These are phyloP conservation scores for Aristolochia fimbriata DNA, from an alignment of 164 flowering plant genomes.

Conservation along the genomic window DNA sequence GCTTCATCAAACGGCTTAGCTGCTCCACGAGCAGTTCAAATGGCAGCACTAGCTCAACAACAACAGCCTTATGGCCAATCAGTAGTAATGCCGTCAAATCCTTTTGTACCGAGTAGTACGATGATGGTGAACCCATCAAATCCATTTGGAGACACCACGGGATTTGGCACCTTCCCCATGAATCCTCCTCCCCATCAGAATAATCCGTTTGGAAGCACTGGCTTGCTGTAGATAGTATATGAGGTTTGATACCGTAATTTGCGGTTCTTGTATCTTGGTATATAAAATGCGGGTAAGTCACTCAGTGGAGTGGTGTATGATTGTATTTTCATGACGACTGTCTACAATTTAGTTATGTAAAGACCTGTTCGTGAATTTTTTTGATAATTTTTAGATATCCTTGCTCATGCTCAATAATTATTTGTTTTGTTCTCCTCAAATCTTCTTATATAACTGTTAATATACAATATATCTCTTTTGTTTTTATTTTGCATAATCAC, in stretches of 20 bases:
- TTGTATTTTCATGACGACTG: no score
- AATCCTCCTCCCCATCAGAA: constrained; percentile 45
- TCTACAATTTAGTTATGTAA: no score
- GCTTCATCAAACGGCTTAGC: constrained; percentile 45
- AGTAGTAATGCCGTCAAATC: constrained; percentile 25
- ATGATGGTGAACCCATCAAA: constrained; percentile 40
- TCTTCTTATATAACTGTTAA: no score
- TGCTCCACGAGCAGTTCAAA: constrained; percentile 59
- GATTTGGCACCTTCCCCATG: constrained; percentile 57
- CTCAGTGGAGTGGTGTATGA: no score
- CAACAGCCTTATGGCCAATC: constrained; percentile 17
- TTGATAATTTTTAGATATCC: no score
- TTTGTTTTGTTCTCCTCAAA: no score
- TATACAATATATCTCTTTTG: no score
- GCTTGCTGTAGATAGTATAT: constrained; percentile 35
- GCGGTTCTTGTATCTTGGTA: neutral
- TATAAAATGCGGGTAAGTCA: neutral
- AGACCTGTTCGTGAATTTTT: no score
- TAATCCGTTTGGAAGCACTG: constrained; percentile 82
- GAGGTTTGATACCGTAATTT: neutral
- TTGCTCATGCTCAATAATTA: no score
- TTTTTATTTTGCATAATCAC: no score
- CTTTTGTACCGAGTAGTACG: constrained; percentile 47
- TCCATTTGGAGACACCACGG: constrained; percentile 68
- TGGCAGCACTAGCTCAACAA: constrained; percentile 61